Evolutionary conservation across 805 yeast genomes (phyloP).

Genomic region (Nematodospora valgi): DNA sequence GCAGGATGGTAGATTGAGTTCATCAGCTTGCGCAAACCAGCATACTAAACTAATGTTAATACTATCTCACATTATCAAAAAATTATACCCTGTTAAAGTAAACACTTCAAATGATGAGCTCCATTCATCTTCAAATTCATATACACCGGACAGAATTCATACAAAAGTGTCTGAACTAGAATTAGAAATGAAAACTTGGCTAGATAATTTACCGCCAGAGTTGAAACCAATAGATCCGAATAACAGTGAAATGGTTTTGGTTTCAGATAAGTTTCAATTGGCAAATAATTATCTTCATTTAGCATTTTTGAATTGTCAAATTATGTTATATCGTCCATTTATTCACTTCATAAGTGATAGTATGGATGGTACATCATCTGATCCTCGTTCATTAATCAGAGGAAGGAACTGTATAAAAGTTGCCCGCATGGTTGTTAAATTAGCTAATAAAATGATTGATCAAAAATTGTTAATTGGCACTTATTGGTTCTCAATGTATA

Average conservation of each 20-base stretch:
- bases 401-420: conserved; percentile 83
- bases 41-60: conserved; percentile 75
- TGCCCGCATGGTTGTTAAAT: conserved; percentile 74
- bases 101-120: conserved; percentile 9
- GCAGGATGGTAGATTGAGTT: conserved; percentile 54
- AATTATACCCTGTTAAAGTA: conserved; percentile 70
- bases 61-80: conserved; percentile 65
- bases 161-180: conserved; percentile 60
- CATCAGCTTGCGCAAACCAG: conserved; percentile 78
- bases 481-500: conserved; percentile 89
- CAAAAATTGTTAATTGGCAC: conserved; percentile 74
- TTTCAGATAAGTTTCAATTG: conserved; percentile 57
- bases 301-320: conserved; percentile 72
- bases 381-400: conserved; percentile 62
- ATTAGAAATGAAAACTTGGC: conserved; percentile 67
- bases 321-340: conserved; percentile 82
- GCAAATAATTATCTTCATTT: conserved; percentile 74
- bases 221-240: conserved; percentile 69
- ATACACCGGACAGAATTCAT: conserved; percentile 36
- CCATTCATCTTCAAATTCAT: conserved; percentile 8
- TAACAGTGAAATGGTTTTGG: conserved; percentile 12
- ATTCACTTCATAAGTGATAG: conserved; percentile 76
- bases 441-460: conserved; percentile 77
- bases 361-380: conserved; percentile 29
- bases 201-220: conserved; percentile 64